Base-by-base conservation (phyloP, 768 basidiomycete genomes). In the Tubosaeta brunneosetosa region DNA sequence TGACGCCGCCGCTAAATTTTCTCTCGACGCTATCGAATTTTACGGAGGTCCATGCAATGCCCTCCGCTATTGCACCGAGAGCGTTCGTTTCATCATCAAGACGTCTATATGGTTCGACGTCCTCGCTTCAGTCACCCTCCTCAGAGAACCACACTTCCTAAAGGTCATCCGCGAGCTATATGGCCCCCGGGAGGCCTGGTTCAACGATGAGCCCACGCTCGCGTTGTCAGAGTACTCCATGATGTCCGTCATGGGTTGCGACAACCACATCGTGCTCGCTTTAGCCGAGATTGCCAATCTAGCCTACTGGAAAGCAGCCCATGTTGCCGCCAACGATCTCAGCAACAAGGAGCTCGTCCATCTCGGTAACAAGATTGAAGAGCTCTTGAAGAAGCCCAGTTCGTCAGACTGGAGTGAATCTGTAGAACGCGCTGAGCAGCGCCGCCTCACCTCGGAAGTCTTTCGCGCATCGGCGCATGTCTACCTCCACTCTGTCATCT, bases 61-160 rank as follows among this genome's bases (percentile, higher is more conserved):
- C 7, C 73, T 88, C 12, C 52, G 72, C 32, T 51, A 55, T 14
- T 82, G 78, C 58, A 57, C 63, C 19, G 77, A 74, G 74, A 81
- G 73, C 70, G 77, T 73, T 66, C 79, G 71, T 34, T 91, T 91
- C 68, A 84, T 91, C 64, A 77, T 91, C 70, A 89, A 89, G 68
- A 86, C 89, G 26, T 82, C 86, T 14, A 83, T 91, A 50, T 92
- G 90, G 90, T 90, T 91, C 66, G 90, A 92, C 65, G 87, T 91
- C 33, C 76, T 91, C 47, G 88, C 87, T 7, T 82, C 85, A 1
- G 78, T 85, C 47, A 88, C 88, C n/a, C 82, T 79, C n/a, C 73
- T 77, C 55, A 60, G 75, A 56, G 58, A 70, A 3, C 88, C 90
- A 10, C 72, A 73, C 44, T 84, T 90, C 66, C 68, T 85, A 36